Evolutionary conservation across 2,329 filamentous ascomycete species (phyloP).

Genomic region (Graphium sp.): DNA sequence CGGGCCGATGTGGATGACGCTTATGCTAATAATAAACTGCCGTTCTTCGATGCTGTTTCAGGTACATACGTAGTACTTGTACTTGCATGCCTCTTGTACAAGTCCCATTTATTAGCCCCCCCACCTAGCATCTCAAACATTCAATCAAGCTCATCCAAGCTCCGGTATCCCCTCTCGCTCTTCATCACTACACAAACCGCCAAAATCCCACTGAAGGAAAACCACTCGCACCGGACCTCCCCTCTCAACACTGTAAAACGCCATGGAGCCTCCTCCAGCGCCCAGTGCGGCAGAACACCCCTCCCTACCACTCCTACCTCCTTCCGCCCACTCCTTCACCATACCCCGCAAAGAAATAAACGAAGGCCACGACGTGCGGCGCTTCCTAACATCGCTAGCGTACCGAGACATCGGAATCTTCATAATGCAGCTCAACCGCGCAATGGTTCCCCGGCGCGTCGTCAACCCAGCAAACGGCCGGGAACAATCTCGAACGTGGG

Average conservation of each 20-base stretch:
- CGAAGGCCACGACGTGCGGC: slow-evolving; percentile 63
- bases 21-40: no score
- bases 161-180: background rate
- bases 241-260: background rate
- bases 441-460: slow-evolving; percentile 56
- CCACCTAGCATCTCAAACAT: background rate
- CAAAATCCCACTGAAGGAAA: background rate
- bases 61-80: no score
- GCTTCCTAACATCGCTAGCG: slow-evolving; percentile 65
- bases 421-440: slow-evolving; percentile 74
- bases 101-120: background rate
- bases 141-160: background rate
- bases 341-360: slow-evolving; percentile 68
- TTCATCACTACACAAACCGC: background rate
- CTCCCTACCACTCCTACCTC: slow-evolving; percentile 30
- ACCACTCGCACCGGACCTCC: background rate
- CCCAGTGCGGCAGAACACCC: slow-evolving; percentile 5
- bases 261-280: slow-evolving; percentile 3
- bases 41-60: no score
- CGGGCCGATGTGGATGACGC: no score
- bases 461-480: slow-evolving; percentile 13
- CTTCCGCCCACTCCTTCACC: slow-evolving; percentile 37
- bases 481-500: slow-evolving; percentile 4
- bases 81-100: no score
- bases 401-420: slow-evolving; percentile 82